Base-by-base conservation (phyloP, 106 monocot genomes). In the Dendrobium huoshanense region DNA sequence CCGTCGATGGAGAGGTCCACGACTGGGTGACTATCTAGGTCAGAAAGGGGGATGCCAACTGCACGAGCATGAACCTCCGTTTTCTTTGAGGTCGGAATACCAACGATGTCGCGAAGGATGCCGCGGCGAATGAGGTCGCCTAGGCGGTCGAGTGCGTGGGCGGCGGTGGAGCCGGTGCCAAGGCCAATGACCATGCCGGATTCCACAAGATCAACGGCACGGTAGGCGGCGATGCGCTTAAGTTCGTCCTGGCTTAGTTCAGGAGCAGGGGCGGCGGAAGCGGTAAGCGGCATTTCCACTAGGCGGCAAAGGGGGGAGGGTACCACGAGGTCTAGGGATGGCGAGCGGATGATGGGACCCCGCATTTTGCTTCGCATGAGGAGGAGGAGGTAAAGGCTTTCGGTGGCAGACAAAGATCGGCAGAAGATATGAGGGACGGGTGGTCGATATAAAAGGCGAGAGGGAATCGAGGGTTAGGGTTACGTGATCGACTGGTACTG, bases 1-100 rank as follows among this genome's bases (percentile, higher is more conserved):
- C 96, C 93, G 80, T 94, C 92, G 78, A 96, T 94, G 77, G 96
- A 91, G 41, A 96, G 90, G 75, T 94, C 93, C 75, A 96, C 85
- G 27, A 40, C 45, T 9, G 90, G 88, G 55, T 90, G 83, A 9
- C 78, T 49, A n/a, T 77, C 77, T 43, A 96, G 90, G n/a, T 89
- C 80, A 27, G 85, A 78, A 49, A 96, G 81, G 7, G 90, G 96
- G 77, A 96, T 96, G 2, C 90, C 91, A 3, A 84, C 79, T 9
- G 80, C 54, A 4, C 33, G 24, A 15, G 96, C 96, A 70, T 90
- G 93, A 10, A 83, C 83, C 75, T 90, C 91, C 17, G 96, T 90
- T 85, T 87, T 84, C 48, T 79, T 79, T 2, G 96, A 96, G 40
- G 93, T 93, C 55, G 96, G 96, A 45, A 96, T 92, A 33, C 96